These are phyloP conservation scores for Phytophthora pluvialis DNA, from an alignment of 352 stramenopile genomes.

Conservation along the genomic window DNA sequence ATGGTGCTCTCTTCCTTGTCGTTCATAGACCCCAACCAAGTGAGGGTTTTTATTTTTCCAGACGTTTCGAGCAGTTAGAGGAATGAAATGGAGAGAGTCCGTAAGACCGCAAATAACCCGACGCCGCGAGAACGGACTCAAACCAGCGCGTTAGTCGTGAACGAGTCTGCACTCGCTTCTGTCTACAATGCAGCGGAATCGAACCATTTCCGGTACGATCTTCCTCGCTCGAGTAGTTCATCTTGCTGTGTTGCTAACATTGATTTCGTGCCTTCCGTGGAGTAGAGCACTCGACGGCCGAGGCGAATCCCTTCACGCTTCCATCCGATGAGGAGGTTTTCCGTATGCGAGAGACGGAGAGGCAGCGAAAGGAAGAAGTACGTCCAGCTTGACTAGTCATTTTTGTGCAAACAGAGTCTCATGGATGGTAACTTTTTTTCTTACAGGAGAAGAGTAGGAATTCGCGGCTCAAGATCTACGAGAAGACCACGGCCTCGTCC, in stretches of 20 bases:
- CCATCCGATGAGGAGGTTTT: slow-evolving; percentile 96
- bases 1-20: slow-evolving; percentile 14
- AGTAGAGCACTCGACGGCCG: slow-evolving; percentile 48
- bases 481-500: slow-evolving; percentile 87
- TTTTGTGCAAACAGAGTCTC: neutral
- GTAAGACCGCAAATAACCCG: slow-evolving; percentile 19
- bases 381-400: neutral
- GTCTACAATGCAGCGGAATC: slow-evolving; percentile 31
- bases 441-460: slow-evolving; percentile 64
- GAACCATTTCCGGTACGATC: slow-evolving; percentile 30
- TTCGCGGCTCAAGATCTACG: slow-evolving; percentile 85
- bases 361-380: slow-evolving; percentile 83
- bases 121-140: slow-evolving; percentile 8
- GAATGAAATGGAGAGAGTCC: neutral
- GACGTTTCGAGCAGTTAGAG: slow-evolving; percentile 24
- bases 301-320: slow-evolving; percentile 92
- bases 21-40: neutral
- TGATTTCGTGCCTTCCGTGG: neutral
- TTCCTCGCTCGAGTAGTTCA: neutral
- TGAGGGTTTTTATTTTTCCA: neutral
- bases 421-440: neutral
- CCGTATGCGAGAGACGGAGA: slow-evolving; percentile 92
- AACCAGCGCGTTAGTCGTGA: neutral
- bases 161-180: neutral
- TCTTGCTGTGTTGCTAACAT: neutral